Evolutionary conservation across 2,329 filamentous ascomycete genomes (phyloP).

Genomic region (Cordyceps pruinosa): DNA sequence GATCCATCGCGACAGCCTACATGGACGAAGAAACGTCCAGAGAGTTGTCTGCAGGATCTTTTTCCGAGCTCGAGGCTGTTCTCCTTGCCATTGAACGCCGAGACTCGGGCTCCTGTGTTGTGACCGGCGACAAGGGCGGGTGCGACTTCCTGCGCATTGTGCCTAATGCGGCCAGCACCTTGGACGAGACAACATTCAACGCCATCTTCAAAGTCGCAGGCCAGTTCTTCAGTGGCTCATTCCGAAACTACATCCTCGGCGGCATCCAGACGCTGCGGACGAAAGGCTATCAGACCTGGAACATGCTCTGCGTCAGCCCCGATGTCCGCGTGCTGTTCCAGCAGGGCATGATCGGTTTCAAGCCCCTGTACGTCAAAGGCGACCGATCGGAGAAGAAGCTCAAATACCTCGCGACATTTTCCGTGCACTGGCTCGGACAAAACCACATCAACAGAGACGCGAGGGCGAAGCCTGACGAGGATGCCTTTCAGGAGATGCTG

Average conservation of each 20-base stretch:
- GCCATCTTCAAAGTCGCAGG: not conserved
- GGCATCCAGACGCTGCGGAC: not conserved
- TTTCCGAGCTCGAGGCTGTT: not conserved
- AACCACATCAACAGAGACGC: not conserved
- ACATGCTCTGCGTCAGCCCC: not conserved
- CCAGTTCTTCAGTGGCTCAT: not conserved
- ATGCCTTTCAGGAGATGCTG: not conserved
- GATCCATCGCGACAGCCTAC: not conserved
- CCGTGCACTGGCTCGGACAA: not conserved
- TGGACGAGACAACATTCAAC: not conserved
- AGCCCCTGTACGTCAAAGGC: not conserved
- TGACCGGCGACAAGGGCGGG: not conserved
- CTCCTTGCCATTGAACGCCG: not conserved
- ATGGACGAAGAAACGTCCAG: not conserved
- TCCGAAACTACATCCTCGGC: fast-evolving
- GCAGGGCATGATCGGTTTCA: not conserved
- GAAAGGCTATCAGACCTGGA: not conserved
- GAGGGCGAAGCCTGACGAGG: not conserved
- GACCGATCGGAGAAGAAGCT: not conserved
- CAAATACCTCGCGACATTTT: not conserved
- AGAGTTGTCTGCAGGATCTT: not conserved
- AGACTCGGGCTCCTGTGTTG: not conserved
- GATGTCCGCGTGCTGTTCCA: not conserved
- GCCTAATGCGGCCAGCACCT: not conserved
- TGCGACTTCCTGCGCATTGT: not conserved